Percentiles rank a stretch among this genome's conserved stretches.
phyloP scores from a whole-genome alignment of 495 filamentous ascomycete species.

The Talaromyces borbonicus region DNA sequence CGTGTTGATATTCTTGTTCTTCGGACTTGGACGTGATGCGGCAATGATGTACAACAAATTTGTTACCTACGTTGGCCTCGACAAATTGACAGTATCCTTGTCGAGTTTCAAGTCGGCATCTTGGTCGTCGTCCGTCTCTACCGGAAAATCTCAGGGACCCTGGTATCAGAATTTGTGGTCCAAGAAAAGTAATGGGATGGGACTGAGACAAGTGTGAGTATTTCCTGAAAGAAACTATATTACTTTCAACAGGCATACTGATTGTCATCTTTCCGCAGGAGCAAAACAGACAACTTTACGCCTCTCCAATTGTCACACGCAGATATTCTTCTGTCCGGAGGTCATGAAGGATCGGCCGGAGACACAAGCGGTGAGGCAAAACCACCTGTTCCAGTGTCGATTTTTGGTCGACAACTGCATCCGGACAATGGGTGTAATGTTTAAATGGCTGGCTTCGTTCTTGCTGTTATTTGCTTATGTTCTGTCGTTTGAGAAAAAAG shows the following conservation, averaged over 20 bases:
- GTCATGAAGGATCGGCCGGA: background rate
- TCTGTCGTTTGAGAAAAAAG: too few relatives aligned
- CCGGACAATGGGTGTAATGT: background rate
- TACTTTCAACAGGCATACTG: background rate
- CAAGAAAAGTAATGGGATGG: background rate
- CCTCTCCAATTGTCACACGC: background rate
- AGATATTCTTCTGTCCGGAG: conserved; percentile 1
- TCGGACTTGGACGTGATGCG: conserved; percentile 72
- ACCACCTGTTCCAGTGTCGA: background rate
- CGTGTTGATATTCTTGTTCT: conserved; percentile 61
- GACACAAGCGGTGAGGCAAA: background rate
- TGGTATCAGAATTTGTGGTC: conserved; percentile 3
- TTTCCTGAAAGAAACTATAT: background rate
- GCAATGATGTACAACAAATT: conserved; percentile 56
- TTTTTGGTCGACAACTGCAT: background rate
- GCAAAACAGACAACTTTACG: background rate
- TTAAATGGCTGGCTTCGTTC: background rate
- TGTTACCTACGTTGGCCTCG: conserved; percentile 20
- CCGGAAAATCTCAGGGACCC: background rate
- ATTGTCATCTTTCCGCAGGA: background rate
- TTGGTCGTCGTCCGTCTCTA: background rate
- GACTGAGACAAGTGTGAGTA: background rate
- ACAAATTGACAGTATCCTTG: conserved; percentile 10
- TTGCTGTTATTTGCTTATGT: too few relatives aligned
- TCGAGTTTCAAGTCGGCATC: background rate